Base-by-base conservation (phyloP, 2,329 filamentous ascomycete species). In the Cyphellophora europaea region DNA sequence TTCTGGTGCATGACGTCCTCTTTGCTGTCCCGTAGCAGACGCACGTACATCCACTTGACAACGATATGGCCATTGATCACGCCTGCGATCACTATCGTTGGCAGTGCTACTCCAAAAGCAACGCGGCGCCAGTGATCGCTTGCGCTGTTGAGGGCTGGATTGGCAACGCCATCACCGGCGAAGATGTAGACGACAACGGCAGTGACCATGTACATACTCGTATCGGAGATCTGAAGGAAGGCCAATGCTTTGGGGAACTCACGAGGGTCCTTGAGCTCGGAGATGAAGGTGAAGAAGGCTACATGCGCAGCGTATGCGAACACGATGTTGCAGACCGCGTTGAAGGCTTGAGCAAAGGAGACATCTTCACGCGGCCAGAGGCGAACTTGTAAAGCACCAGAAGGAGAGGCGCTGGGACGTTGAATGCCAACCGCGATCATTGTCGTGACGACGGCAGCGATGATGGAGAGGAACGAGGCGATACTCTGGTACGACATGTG, bases 31-130 rank as follows among this genome's bases (percentile, higher is more conserved):
- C 66, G 61, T 58, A 81, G 81, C 6, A 77, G 52, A 21, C 79
- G 71, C 3, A 74, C 59, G 49, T 80, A 83, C 37, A 82, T 62
- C 48, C 78, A 79, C 49, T 81, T 81, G 39, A 67, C 67, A 2
- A 75, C 76, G 2, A 84, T 72, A 40, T 79, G 73, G 10, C 72
- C 77, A 51, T 82, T 79, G 45, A 85, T 79, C 3, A 82, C 77
- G 35, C 79, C 80, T 0, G 79, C 77, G 33, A 85, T 74, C 33
- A 84, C 62, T 39, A 84, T 83, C 2, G 81, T 83, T 10, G 79
- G 79, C 2, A 79, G 64, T 1, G 79, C 80, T 38, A 84, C 63
- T 15, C 76, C 78, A 56, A 76, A 85, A 11, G 79, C 77, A 10
- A 79, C 60, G 50, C 81, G 81, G 15, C 70, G 66, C 35, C 83